phyloP scores from a whole-genome alignment of 768 basidiomycete genomes.

The Cytidiella melzeri region DNA sequence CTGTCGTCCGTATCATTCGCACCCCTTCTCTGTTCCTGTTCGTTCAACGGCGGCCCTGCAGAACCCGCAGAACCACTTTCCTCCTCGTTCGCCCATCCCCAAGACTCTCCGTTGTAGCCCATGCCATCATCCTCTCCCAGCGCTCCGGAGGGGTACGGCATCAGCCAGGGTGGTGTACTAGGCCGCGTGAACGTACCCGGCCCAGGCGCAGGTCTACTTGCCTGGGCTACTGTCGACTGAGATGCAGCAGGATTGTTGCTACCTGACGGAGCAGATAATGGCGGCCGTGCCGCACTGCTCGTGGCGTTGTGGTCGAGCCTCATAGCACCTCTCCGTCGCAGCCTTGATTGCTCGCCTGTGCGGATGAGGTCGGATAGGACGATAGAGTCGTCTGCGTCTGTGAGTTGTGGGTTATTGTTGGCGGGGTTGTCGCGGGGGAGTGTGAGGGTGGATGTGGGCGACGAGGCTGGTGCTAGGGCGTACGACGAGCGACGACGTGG shows the following conservation, averaged over 20 bases:
- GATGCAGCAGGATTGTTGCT: slow-evolving; percentile 5
- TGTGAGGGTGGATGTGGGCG: no score
- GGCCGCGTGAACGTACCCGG: background rate
- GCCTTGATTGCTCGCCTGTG: slow-evolving; percentile 65
- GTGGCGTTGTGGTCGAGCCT: slow-evolving; percentile 43
- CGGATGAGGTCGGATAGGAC: slow-evolving; percentile 70
- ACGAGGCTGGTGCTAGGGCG: slow-evolving; percentile 1
- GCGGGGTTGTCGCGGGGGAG: no score
- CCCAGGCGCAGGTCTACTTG: slow-evolving; percentile 7
- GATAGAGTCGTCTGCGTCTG: slow-evolving; percentile 61
- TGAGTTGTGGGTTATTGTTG: slow-evolving; percentile 24
- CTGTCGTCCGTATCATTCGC: slow-evolving; percentile 22
- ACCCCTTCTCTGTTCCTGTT: slow-evolving; percentile 12
- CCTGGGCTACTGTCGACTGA: background rate
- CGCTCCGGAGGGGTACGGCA: background rate
- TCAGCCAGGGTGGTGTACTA: slow-evolving; percentile 1
- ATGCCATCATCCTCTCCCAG: background rate
- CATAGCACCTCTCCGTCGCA: slow-evolving; percentile 71
- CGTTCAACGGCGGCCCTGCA: background rate
- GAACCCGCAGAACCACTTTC: slow-evolving; percentile 2
- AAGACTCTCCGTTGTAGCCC: background rate
- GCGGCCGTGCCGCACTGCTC: slow-evolving; percentile 10
- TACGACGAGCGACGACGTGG: slow-evolving; percentile 19
- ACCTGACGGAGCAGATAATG: slow-evolving; percentile 6
- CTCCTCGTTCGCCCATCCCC: slow-evolving; percentile 6